phyloP scores from a whole-genome alignment of 1,284 basidiomycete species.

The Apiotrichum sp. region DNA sequence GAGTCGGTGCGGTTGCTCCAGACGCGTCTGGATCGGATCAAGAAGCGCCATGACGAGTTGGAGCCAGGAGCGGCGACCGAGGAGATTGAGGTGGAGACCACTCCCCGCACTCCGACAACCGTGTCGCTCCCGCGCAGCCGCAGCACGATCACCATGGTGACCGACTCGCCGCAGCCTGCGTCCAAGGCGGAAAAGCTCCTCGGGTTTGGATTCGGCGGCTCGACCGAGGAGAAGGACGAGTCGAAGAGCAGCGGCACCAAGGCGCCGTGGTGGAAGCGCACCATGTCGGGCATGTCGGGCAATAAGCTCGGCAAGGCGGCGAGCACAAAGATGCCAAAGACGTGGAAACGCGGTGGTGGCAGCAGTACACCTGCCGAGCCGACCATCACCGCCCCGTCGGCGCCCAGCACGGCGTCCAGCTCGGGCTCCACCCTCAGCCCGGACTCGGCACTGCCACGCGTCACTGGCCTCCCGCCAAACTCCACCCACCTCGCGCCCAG shows the following conservation, averaged over 20 bases:
- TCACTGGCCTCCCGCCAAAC: neutral
- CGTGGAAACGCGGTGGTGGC: neutral
- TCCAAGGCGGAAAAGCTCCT: conserved; percentile 39
- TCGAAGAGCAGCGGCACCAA: conserved; percentile 5
- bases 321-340: conserved; percentile 3
- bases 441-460: neutral
- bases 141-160: conserved; percentile 48
- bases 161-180: conserved; percentile 27
- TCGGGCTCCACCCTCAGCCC: neutral
- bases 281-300: neutral
- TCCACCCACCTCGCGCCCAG: conserved; percentile 7
- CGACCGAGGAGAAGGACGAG: conserved; percentile 9
- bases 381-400: neutral
- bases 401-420: neutral
- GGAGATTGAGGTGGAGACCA: conserved; percentile 2
- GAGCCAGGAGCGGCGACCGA: conserved; percentile 29
- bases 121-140: conserved; percentile 30
- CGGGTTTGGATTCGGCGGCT: conserved; percentile 27
- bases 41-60: conserved; percentile 49
- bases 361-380: neutral
- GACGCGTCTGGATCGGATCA: conserved; percentile 48
- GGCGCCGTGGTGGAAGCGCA: conserved; percentile 19
- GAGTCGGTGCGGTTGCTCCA: conserved; percentile 49
- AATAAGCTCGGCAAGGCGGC: conserved; percentile 4
- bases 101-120: conserved; percentile 19